Evolutionary conservation across 306 rosid species (phyloP).

Genomic region (Luffa acutangula): DNA sequence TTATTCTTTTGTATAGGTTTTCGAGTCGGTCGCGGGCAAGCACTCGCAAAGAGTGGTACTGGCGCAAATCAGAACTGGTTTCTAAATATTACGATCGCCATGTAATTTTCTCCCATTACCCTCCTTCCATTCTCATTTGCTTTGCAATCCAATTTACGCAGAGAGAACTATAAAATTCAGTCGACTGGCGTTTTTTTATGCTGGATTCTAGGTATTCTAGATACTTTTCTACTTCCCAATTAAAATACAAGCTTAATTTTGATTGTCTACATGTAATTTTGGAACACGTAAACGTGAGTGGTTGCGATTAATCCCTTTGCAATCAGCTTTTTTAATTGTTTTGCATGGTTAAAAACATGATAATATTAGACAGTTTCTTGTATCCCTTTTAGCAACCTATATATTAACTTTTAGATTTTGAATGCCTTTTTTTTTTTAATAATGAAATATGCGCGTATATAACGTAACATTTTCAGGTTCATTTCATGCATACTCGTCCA

Average conservation of each 20-base stretch:
- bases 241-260: neutral
- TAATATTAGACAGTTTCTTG: neutral
- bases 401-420: neutral
- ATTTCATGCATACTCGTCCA: neutral
- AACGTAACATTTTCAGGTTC: neutral
- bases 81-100: slow-evolving; percentile 14
- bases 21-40: slow-evolving; percentile 16
- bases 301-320: neutral
- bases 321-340: neutral
- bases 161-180: neutral
- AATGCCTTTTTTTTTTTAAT: neutral
- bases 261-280: neutral
- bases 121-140: neutral
- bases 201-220: neutral
- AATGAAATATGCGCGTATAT: neutral
- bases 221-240: neutral
- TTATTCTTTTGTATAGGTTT: slow-evolving; percentile 20
- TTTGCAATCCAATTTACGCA: neutral
- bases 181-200: neutral
- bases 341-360: neutral
- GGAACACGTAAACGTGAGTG: neutral
- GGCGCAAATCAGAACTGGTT: slow-evolving; percentile 17
- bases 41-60: slow-evolving; percentile 12
- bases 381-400: neutral
- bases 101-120: slow-evolving; percentile 21